phyloP scores from a whole-genome alignment of 176 grass and related monocot species.

The Oryza meyeriana region DNA sequence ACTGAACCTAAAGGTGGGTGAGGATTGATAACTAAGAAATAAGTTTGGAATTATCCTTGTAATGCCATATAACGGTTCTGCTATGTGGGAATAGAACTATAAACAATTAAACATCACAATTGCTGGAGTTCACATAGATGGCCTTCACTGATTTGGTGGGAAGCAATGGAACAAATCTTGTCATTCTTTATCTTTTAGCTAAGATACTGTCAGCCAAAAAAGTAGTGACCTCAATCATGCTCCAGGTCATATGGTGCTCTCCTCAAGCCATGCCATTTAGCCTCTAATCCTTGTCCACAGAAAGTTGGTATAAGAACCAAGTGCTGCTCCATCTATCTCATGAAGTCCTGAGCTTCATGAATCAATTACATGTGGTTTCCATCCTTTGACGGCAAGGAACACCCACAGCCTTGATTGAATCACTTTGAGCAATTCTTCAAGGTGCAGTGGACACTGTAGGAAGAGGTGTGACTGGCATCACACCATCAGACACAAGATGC shows the following conservation, averaged over 20 bases:
- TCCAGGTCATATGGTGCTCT: background rate
- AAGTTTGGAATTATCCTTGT: background rate
- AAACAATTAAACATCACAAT: background rate
- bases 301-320: background rate
- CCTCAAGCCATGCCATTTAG: background rate
- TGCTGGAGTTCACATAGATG: background rate
- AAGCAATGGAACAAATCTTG: background rate
- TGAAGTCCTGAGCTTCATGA: background rate
- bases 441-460: background rate
- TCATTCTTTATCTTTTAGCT: background rate
- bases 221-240: background rate
- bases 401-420: background rate
- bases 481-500: background rate
- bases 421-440: background rate
- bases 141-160: background rate
- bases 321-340: background rate
- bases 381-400: background rate
- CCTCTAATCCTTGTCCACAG: background rate
- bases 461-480: background rate
- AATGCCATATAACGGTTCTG: background rate
- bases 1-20: background rate
- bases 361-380: background rate
- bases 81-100: background rate
- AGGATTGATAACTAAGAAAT: constrained; percentile 4
- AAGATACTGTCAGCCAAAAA: background rate